Evolutionary conservation across 148 eudicot genomes (phyloP), one percentile per base, ranked within the genome.

Genomic region (Silene conica): DNA sequence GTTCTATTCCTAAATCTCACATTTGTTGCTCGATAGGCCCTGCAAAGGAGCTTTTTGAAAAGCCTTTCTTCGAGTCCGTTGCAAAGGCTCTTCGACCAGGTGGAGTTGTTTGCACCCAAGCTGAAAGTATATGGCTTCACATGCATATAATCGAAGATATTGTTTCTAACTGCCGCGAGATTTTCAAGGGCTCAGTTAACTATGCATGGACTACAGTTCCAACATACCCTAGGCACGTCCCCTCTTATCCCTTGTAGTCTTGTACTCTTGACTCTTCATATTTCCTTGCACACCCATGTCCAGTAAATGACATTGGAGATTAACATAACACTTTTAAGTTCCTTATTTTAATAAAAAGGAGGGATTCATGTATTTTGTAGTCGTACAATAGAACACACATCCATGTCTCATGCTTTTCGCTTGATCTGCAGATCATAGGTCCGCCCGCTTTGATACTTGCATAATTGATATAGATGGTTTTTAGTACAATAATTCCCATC

Each of bases 151-250:
- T 95, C 45, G 97, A 95, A 85, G 96, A 90, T 64, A 95, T 95
- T 65, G 99, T 95, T 23, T 23, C 85, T 6, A 92, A 90, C 71
- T 92, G 98, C 72, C 91, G 96, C 62, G 84, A 92, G 72, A 82
- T 92, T 13, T 92, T 92, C 70, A 90, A 90, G 79, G 99, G 99
- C 69, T 92, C 97, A 21, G 94, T 92, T 81, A 95, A 90, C 74
- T 95, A 95, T 80, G 99, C 97, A 8, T 95, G 99, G 99, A 95
- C 97, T 18, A 90, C 99, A 0, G 99, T 95, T 75, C 99, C 97
- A 45, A 95, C 99, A 14, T 95, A 95, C 77, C 99, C 99, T 9
- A 95, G 98, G 98, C 77, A 81, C 66, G 70, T 70, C 56, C 38
- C 12, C 54, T 62, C 38, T 43, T 52, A 9, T 26, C 60, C 67